These are phyloP conservation scores for Oryza meyeriana DNA, from an alignment of 176 grass and related monocot genomes.

Conservation along the genomic window DNA sequence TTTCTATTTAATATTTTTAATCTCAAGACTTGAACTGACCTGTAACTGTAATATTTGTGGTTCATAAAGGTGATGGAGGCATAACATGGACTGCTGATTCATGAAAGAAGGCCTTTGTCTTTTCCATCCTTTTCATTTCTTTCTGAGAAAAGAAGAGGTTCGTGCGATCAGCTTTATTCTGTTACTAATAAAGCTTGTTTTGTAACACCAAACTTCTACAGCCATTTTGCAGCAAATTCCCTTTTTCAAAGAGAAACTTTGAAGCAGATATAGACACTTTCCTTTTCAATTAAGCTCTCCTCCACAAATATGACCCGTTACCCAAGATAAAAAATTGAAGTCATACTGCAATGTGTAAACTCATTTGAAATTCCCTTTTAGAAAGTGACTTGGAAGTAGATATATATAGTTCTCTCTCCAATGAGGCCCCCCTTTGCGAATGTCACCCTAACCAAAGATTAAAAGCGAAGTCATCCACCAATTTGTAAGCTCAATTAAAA, in stretches of 20 bases:
- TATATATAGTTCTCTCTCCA: no score
- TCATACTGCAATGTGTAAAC: no score
- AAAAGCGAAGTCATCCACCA: neutral
- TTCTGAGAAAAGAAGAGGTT: neutral
- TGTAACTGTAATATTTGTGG: neutral
- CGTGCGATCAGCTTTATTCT: neutral
- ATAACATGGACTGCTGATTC: neutral
- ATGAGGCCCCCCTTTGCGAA: no score
- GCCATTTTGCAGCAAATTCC: neutral
- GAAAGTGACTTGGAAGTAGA: no score
- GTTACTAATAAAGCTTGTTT: neutral
- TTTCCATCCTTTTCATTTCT: neutral
- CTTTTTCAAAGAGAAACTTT: neutral
- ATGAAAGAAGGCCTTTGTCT: neutral
- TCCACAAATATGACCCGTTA: no score
- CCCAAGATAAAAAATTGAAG: no score
- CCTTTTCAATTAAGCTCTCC: no score
- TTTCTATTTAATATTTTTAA: neutral
- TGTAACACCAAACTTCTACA: neutral
- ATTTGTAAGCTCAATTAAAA: neutral
- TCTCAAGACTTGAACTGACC: neutral
- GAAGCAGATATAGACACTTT: no score
- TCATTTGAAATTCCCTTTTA: no score
- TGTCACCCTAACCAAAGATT: no score
- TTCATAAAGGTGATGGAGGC: neutral